Evolutionary conservation across 1,284 basidiomycete species (phyloP), one percentile per base, ranked within the genome.

Genomic region (Pseudozyma flocculosa): DNA sequence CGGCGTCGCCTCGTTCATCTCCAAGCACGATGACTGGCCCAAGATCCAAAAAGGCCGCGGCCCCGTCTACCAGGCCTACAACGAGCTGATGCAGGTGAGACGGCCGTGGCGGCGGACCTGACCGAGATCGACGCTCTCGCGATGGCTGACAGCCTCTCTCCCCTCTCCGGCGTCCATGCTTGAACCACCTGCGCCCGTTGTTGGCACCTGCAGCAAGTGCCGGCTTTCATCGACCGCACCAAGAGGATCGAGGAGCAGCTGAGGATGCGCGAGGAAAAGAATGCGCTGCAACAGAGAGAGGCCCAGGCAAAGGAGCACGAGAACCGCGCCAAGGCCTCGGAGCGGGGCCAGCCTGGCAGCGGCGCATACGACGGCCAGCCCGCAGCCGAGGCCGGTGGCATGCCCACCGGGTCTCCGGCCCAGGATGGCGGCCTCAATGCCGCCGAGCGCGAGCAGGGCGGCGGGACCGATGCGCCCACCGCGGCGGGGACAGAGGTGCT

Each of bases 1-100:
- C 39, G 65, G 61, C 30, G 72, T 76, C 38, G 70, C 70, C 3
- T 63, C 72, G 9, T 73, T 71, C 45, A 73, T 76, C 47, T 61
- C 72, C 17, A 76, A 73, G 51, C 73, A 75, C 46, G 56, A 70
- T 41, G 73, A 75, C n/a, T 75, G 70, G 72, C 60, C 63, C 1
- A 57, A 43, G 40, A 60, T 71, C 21, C 52, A 62, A 29, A 57
- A 66, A 46, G 45, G 54, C 26, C 55, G 69, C n/a, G 66, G 62
- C 11, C 55, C 66, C 5, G 61, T 62, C n/a, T 74, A 70, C 44
- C 49, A 59, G 19, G 61, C 70, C 3, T 76, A 73, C 59, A 72
- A 73, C 42, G 73, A 76, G 48, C 56, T 75, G 29, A 76, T 73
- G 70, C 69, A 70, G 32, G 30, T 53, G 43, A 37, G n/a, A n/a